phyloP scores from a whole-genome alignment of 2,329 filamentous ascomycete species.

The Colletotrichum higginsianum region DNA sequence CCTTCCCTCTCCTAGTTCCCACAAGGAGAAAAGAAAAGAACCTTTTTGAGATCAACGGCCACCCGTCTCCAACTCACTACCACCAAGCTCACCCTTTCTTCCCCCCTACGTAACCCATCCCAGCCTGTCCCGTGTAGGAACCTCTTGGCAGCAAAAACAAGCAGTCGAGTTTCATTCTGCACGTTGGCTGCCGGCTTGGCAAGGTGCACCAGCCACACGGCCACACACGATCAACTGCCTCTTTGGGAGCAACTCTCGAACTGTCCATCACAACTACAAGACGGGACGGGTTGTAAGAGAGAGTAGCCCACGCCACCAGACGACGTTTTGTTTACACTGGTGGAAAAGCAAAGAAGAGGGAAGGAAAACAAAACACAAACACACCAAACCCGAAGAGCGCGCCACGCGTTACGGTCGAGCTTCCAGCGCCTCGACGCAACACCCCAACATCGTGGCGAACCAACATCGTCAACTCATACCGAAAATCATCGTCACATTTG shows the following conservation, averaged over 20 bases:
- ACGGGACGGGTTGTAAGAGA: background rate
- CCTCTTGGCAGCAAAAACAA: constrained; percentile 16
- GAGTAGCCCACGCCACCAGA: too few relatives aligned
- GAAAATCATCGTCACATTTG: background rate
- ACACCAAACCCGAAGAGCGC: background rate
- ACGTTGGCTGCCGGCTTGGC: constrained; percentile 38
- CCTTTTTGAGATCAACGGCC: constrained; percentile 11
- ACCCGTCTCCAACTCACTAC: background rate
- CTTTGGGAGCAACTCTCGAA: constrained; percentile 13
- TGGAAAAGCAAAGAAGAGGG: background rate
- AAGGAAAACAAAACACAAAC: background rate
- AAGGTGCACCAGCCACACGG: constrained; percentile 12
- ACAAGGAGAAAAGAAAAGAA: background rate
- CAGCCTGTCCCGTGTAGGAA: background rate
- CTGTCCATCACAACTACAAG: background rate
- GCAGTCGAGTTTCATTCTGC: constrained; percentile 2
- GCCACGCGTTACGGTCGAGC: background rate
- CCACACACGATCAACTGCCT: constrained; percentile 30
- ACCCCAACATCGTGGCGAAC: constrained; percentile 9
- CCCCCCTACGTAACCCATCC: background rate
- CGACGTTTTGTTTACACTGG: too few relatives aligned
- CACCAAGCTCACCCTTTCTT: background rate
- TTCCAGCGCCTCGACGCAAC: background rate
- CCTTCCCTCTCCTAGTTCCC: background rate
- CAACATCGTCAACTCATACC: background rate